Conservation (phyloP, 495 filamentous ascomycete species). For the Hyaloscypha bicolor region DNA sequence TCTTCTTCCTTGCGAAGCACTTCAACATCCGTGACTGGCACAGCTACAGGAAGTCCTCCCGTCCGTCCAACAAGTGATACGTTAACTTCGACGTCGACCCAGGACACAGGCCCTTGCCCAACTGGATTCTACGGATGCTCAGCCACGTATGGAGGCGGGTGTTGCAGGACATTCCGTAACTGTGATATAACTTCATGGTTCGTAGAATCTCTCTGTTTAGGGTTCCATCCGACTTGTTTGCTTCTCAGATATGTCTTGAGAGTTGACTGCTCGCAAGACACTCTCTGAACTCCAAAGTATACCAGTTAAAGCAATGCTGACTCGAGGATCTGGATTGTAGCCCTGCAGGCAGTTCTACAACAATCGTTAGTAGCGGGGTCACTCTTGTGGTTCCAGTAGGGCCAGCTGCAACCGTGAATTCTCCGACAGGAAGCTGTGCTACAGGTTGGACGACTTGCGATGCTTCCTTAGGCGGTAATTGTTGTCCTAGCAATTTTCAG, state of each 20-base stretch:
- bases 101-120: constrained; percentile 55
- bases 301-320: neutral
- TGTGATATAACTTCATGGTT: constrained; percentile 58
- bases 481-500: constrained; percentile 73
- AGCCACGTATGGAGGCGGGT: constrained; percentile 63
- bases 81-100: constrained; percentile 23
- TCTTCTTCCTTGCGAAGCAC: constrained; percentile 34
- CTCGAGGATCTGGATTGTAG: neutral
- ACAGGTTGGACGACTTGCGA: constrained; percentile 78
- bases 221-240: neutral
- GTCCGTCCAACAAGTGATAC: constrained; percentile 40
- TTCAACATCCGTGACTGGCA: constrained; percentile 29
- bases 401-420: constrained; percentile 31
- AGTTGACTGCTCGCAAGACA: neutral
- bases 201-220: neutral
- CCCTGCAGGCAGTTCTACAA: constrained; percentile 58
- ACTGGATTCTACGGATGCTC: constrained; percentile 76
- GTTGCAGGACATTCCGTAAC: constrained; percentile 76
- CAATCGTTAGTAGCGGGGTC: constrained; percentile 59
- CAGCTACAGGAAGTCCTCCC: constrained; percentile 36
- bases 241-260: neutral
- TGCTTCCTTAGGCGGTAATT: constrained; percentile 66
- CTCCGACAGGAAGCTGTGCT: constrained; percentile 58
- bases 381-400: constrained; percentile 68
- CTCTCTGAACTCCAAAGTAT: neutral